Base-by-base conservation (phyloP, 2,329 filamentous ascomycete species). In the Macroventuria anomochaeta region DNA sequence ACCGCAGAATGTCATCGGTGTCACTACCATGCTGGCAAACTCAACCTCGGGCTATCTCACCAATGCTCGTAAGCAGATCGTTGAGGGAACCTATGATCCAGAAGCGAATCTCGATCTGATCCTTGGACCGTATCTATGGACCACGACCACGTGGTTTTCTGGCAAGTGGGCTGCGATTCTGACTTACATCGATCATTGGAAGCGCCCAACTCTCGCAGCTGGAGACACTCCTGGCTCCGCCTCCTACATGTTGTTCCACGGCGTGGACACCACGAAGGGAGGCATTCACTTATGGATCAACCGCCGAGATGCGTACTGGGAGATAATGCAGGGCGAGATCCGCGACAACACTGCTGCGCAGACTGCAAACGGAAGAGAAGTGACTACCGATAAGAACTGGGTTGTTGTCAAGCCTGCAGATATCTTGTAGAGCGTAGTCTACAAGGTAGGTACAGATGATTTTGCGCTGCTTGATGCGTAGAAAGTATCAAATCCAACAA, bases 251-350 rank as follows among this genome's bases (percentile, higher is more conserved):
- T 58, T 65, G 2, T 69, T 71, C 44, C 65, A 71, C 32, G 67
- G 65, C 6, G 67, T 71, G 0, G 68, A 71, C 28, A 61, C 58
- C 3, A 53, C 51, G 2, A 69, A 69, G 53, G 68, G 67, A 7
- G 68, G 68, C 6, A 56, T 71, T 31, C 67, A 69, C 47, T 43
- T 71, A 38, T 71, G 68, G 67, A 57, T 71, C 21, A 71, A 69
- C 26, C 62, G 67, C 5, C 54, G 47, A 13, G 62, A 65, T 21
- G 53, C 55, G 6, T 60, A 60, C 31, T 62, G 59, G 21, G 55
- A 67, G 48, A 43, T 33, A 5, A 54, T 71, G 6, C 49, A 64
- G 29, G 59, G 57, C 11, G 58, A 69, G 44, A 69, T 69, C 31
- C 50, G 37, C 34, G 61, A 65, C 20, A 65, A 63, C 50, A 62